These are phyloP conservation scores for Sugiyamaella grinbergsii DNA, from an alignment of 1,139 yeast species.

Conservation along the genomic window DNA sequence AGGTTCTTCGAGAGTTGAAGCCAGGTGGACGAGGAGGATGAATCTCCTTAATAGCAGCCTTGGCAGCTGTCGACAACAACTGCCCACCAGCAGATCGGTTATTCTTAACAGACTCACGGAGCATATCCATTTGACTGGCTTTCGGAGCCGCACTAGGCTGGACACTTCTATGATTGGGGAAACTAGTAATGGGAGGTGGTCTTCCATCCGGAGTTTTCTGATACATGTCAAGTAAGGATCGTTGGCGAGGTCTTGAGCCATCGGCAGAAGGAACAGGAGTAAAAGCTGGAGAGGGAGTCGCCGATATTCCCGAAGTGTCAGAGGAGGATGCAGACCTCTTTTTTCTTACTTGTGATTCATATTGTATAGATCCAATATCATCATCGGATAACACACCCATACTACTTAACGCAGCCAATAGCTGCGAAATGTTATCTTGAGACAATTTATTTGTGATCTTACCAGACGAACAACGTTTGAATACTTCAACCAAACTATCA, in stretches of 20 bases:
- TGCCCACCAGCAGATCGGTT: constrained; percentile 20
- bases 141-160: constrained; percentile 27
- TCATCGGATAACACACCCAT: constrained; percentile 24
- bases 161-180: constrained; percentile 13
- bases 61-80: constrained; percentile 9
- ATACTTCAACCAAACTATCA: constrained; percentile 29
- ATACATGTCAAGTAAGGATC: constrained; percentile 31
- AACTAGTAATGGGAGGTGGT: constrained; percentile 20
- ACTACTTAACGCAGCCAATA: constrained; percentile 30
- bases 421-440: constrained; percentile 30
- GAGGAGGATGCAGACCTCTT: constrained; percentile 25
- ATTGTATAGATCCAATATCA: constrained; percentile 27
- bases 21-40: constrained; percentile 84
- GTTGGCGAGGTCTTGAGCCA: constrained; percentile 25
- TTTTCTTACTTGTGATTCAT: constrained; percentile 9
- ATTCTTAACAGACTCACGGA: constrained; percentile 34
- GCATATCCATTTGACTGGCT: constrained; percentile 36
- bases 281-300: constrained; percentile 1
- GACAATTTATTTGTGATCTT: constrained; percentile 34
- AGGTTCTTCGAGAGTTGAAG: constrained; percentile 52
- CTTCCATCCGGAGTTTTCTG: constrained; percentile 25
- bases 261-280: constrained; percentile 7
- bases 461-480: constrained; percentile 32
- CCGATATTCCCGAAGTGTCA: constrained; percentile 13
- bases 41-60: constrained; percentile 36